phyloP scores from a whole-genome alignment of 1,284 basidiomycete species.

The Apiotrichum brassicae region DNA sequence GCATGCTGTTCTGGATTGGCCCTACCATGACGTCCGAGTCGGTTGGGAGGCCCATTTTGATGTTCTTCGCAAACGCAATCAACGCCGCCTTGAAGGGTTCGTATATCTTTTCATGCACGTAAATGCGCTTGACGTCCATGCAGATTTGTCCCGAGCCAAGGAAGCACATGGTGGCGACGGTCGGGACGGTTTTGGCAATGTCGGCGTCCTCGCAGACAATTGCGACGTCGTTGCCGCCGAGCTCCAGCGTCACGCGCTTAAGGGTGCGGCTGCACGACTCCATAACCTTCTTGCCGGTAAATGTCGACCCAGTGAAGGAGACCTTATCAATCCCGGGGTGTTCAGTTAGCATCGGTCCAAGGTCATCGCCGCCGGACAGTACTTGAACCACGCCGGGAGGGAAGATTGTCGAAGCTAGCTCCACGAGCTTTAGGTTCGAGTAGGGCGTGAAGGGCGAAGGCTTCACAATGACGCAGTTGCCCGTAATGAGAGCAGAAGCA shows the following conservation, averaged over 20 bases:
- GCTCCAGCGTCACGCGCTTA: constrained; percentile 83
- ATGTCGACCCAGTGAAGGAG: constrained; percentile 84
- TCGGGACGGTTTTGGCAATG: constrained; percentile 81
- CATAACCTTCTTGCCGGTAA: constrained; percentile 84
- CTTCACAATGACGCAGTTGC: constrained; percentile 92
- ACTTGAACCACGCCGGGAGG: constrained; percentile 94
- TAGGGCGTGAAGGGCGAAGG: constrained; percentile 94
- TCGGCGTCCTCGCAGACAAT: constrained; percentile 91
- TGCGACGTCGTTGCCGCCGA: constrained; percentile 42
- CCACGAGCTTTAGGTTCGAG: constrained; percentile 76
- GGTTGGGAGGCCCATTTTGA: constrained; percentile 85
- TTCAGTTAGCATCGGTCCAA: constrained; percentile 42
- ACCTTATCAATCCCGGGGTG: constrained; percentile 57
- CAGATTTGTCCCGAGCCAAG: constrained; percentile 79
- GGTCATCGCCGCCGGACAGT: constrained; percentile 55
- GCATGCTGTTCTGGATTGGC: constrained; percentile 80
- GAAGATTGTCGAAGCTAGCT: constrained; percentile 65
- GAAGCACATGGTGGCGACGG: constrained; percentile 85
- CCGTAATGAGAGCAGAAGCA: constrained; percentile 68
- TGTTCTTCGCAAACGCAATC: constrained; percentile 58
- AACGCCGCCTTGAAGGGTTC: constrained; percentile 40
- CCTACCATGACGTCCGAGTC: constrained; percentile 79
- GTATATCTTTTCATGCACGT: constrained; percentile 43
- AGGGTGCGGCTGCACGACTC: constrained; percentile 73
- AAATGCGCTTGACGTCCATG: constrained; percentile 40